Percentiles rank a stretch among this genome's conserved stretches.
Evolutionary conservation across 345 rosid species (phyloP).

Genomic region (Salix purpurea): DNA sequence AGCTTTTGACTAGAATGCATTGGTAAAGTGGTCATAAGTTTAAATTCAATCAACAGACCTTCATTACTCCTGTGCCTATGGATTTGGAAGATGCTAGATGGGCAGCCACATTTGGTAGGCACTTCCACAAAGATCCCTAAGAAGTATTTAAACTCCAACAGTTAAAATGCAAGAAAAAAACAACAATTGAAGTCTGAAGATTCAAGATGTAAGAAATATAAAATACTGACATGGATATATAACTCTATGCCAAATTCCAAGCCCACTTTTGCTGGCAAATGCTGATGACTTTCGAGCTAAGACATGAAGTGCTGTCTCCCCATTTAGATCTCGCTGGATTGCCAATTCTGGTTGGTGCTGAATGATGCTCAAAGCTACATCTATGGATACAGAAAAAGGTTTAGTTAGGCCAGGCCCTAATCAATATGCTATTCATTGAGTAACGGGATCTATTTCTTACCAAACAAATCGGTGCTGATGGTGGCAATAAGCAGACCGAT

Average conservation of each 20-base stretch:
- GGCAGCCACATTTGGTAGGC: background rate
- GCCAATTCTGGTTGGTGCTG: slow-evolving; percentile 33
- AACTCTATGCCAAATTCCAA: slow-evolving; percentile 21
- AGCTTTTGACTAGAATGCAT: no score
- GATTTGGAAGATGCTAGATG: background rate
- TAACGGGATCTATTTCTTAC: background rate
- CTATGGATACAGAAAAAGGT: slow-evolving; percentile 10
- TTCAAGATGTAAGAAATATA: no score
- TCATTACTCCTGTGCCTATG: background rate
- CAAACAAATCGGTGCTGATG: slow-evolving; percentile 28
- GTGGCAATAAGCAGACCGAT: slow-evolving; percentile 25
- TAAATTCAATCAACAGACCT: background rate
- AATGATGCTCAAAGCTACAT: slow-evolving; percentile 34
- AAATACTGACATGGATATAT: slow-evolving; percentile 18
- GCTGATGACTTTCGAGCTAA: slow-evolving; percentile 30
- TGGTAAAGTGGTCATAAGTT: no score
- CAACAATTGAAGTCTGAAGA: background rate
- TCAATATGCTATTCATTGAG: background rate
- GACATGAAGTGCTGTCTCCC: slow-evolving; percentile 36
- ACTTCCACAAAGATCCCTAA: background rate
- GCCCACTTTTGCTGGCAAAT: slow-evolving; percentile 13
- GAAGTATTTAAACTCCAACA: background rate
- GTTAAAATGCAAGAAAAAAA: background rate
- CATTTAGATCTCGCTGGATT: slow-evolving; percentile 23
- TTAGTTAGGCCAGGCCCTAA: background rate